Evolutionary conservation across 1,284 basidiomycete species (phyloP), one percentile per base, ranked within the genome.

Genomic region (Bondarzewia mesenterica): DNA sequence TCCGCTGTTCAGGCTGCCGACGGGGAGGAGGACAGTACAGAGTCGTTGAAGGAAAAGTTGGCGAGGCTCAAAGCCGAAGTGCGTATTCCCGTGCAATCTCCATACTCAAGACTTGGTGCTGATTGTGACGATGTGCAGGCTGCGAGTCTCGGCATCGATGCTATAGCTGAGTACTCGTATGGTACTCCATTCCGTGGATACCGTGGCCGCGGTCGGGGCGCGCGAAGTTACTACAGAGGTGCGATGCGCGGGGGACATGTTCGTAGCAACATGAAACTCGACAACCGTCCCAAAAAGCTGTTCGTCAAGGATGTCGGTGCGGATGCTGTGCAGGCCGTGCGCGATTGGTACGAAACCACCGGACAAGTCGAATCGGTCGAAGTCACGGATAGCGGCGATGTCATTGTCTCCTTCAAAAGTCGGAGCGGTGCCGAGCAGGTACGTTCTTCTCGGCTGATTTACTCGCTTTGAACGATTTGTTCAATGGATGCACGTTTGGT

Each of bases 201-300:
- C 53, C 76, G 85, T 53, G 82, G 82, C 14, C 78, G 89, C n/a
- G 87, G 78, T 7, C 73, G 85, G 46, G 83, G 82, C 37, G 62
- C 67, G 5, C 69, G 86, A 22, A 71, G 78, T 16, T 81, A 72
- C 60, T 77, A 71, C 58, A 77, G 82, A 38, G 83, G 84, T 47
- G 75, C 69, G 16, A 73, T 73, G 57, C 77, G 85, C 46, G 85
- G 87, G 42, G 82, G 78, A 18, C 70, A 77, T 32, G 72, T 78
- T 14, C 72, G 82, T 44, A 69, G 68, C 3, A 88, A 79, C 56
- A 88, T 95, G 82, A 86, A 87, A 56, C 78, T 97, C 21, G 93
- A 97, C 66, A 93, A 95, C 59, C 81, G 93, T 16, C 88, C 93
- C 4, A 89, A 85, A 66, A 84, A 80, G 60, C 67, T 97, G 25